A percentile compares a stretch with the other conserved stretches of the same genome.
Evolutionary conservation across 1,284 basidiomycete species (phyloP).

Genomic region (Ustanciosporium gigantosporum): DNA sequence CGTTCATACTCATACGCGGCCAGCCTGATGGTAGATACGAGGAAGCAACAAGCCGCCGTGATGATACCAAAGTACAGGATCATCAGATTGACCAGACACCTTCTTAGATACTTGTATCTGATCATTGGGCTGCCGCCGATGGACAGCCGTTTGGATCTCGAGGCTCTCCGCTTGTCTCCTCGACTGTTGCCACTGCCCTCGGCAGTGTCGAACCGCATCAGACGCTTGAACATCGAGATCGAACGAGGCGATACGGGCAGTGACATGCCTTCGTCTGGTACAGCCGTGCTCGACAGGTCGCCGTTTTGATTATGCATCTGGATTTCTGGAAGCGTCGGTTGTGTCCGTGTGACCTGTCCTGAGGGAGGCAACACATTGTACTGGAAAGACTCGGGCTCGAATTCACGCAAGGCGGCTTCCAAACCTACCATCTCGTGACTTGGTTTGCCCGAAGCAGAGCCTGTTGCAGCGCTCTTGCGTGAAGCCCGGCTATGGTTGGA

Average conservation of each 20-base stretch:
- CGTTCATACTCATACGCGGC: constrained; percentile 30
- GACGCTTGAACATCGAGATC: not conserved
- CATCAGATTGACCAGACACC: constrained; percentile 44
- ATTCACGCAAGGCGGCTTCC: constrained; percentile 13
- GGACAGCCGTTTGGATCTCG: constrained; percentile 6
- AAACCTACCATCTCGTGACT: constrained; percentile 11
- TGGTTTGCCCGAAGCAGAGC: constrained; percentile 8
- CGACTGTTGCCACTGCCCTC: not conserved
- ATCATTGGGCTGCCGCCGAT: constrained; percentile 16
- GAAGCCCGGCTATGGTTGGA: not conserved
- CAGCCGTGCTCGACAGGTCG: constrained; percentile 1
- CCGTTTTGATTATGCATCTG: not conserved
- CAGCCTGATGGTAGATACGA: constrained; percentile 22
- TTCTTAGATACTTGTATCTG: constrained; percentile 40
- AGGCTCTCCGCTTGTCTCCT: not conserved
- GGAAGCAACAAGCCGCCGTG: constrained; percentile 32
- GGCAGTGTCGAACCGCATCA: not conserved
- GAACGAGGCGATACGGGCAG: constrained; percentile 3
- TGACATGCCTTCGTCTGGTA: constrained; percentile 3
- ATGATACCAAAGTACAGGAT: constrained; percentile 48
- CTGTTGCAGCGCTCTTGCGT: constrained; percentile 6
- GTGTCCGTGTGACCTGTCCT: constrained; percentile 1
- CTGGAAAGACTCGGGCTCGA: constrained; percentile 2
- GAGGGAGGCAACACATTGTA: constrained; percentile 1
- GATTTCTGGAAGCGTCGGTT: not conserved